These are phyloP conservation scores for Peronospora destructor DNA, from an alignment of 352 stramenopile species.

Conservation along the genomic window DNA sequence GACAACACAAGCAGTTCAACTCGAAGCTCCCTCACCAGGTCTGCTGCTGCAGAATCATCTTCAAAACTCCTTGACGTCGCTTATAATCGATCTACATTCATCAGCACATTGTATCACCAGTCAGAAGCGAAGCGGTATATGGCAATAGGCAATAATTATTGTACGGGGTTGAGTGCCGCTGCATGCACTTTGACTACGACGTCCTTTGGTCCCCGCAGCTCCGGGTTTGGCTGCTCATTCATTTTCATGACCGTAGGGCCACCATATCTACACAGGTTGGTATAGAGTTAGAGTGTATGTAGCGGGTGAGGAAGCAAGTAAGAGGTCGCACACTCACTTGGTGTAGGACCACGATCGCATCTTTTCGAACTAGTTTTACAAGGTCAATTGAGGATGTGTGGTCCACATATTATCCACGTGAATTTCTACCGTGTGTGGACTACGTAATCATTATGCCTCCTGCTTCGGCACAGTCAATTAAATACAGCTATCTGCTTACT, in stretches of 20 bases:
- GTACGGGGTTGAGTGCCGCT: conserved; percentile 53
- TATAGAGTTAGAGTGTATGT: conserved; percentile 5
- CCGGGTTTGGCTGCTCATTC: conserved; percentile 41
- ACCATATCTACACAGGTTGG: conserved; percentile 35
- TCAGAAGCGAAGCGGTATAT: neutral
- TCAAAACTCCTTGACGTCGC: conserved; percentile 59
- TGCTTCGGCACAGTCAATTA: no score
- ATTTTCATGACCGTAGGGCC: conserved; percentile 53
- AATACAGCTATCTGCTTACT: no score
- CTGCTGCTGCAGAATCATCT: conserved; percentile 40
- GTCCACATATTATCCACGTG: no score
- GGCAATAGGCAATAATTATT: neutral
- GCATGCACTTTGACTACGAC: conserved; percentile 63
- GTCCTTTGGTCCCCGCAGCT: conserved; percentile 45
- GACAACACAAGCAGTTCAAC: neutral
- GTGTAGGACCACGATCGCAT: conserved; percentile 75
- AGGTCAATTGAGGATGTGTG: no score
- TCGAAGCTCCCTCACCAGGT: conserved; percentile 22
- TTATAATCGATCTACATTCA: conserved; percentile 73
- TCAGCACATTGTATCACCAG: neutral
- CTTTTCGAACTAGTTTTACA: neutral
- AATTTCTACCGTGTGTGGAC: no score
- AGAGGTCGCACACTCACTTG: conserved; percentile 28
- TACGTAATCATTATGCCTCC: no score
- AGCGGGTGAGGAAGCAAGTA: neutral